Base-by-base conservation (phyloP, 129 eudicot genomes). In the Rutidosis leptorrhynchoides region DNA sequence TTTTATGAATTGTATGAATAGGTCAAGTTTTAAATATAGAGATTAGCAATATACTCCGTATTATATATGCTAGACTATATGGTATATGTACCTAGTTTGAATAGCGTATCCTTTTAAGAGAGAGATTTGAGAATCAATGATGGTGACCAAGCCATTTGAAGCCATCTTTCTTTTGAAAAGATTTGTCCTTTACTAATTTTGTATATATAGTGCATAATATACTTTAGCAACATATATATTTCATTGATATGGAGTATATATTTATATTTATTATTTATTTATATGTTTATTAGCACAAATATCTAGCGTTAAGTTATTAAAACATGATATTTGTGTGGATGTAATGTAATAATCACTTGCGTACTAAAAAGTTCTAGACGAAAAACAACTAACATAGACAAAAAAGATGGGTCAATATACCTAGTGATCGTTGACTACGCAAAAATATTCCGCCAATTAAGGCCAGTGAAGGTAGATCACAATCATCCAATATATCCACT, bases 71-170 rank as follows among this genome's bases (percentile, higher is more conserved):
- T 6, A 16, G 0, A 24, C 69, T 2, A 5, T 28, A 45, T 64
- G 58, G 58, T 64, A 45, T 64, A 43, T 25, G 26, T 45, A 64
- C 58, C 69, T 42, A 24, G 4, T 8, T 43, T 9, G 10, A 64
- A 23, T 64, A 64, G 69, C 42, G 43, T 67, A 30, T 8, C 49
- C 9, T 15, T 67, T 30, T 67, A 8, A 8, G 20, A 49, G 43
- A 52, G 7, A 45, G 16, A 58, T 8, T 25, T 28, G 61, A 67
- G 61, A 51, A 67, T 30, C 61, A 67, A 22, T 32, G 72, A 67
- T 51, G 16, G 72, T 30, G 72, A 67, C 72, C 33, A 17, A 67
- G 35, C 32, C 51, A 22, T 67, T 43, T 27, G 19, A 67, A 33
- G 22, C 62, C 24, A 53, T 17, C 9, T 52, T 32, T 1, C 62